These are phyloP conservation scores for Exophiala spinifera DNA, from an alignment of 2,329 filamentous ascomycete genomes.

Conservation along the genomic window DNA sequence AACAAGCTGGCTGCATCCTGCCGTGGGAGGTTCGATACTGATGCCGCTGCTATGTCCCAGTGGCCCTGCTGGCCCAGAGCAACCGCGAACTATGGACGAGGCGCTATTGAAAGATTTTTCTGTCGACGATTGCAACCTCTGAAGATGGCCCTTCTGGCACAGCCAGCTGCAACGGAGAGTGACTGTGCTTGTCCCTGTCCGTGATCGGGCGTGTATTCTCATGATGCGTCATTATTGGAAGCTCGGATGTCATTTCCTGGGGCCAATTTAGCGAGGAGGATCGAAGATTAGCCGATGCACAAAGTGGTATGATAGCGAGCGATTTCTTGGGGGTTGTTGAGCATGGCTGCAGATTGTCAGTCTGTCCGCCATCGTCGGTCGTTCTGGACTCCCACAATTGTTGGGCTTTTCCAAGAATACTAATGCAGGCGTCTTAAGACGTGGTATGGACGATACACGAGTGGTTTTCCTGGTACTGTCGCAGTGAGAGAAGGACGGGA, in stretches of 20 bases:
- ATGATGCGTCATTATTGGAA: constrained; percentile 1
- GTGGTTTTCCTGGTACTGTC: background rate
- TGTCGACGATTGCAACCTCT: too few species aligned
- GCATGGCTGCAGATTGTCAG: too few species aligned
- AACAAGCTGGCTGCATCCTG: too few species aligned
- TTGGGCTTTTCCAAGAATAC: background rate
- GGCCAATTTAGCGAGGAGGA: background rate
- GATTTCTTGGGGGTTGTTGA: background rate
- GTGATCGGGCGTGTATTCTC: background rate
- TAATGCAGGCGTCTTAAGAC: constrained; percentile 2
- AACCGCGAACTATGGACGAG: too few species aligned
- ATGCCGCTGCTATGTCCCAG: too few species aligned
- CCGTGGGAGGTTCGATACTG: too few species aligned
- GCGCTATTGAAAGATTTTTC: too few species aligned
- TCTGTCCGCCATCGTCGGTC: background rate
- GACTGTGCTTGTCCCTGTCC: background rate
- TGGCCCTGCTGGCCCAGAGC: too few species aligned
- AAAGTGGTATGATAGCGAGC: background rate
- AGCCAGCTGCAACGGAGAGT: too few species aligned
- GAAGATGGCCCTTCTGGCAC: too few species aligned
- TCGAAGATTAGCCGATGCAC: background rate
- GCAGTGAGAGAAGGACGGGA: background rate
- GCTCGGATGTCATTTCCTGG: background rate
- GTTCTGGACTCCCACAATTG: background rate
- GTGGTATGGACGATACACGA: background rate